phyloP scores from a whole-genome alignment of 208 protist species.

The Porcisia deanei region DNA sequence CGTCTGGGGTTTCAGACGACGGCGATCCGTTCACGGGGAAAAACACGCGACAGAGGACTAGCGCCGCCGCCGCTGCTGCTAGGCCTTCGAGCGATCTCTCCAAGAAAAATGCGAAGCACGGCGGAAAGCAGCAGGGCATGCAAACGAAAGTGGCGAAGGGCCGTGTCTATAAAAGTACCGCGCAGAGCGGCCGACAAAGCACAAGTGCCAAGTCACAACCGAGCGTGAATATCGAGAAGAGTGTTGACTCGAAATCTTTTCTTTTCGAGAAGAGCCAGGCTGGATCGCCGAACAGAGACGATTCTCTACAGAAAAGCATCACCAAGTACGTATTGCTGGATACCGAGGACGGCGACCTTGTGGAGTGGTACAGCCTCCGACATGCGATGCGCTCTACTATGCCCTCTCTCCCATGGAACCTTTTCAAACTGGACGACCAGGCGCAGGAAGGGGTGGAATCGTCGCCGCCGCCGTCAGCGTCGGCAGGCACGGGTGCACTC shows the following conservation, averaged over 20 bases:
- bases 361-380: conserved; percentile 81
- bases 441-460: conserved; percentile 2
- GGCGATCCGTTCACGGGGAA: background rate
- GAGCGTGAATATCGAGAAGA: background rate
- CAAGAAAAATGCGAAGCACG: background rate
- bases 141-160: background rate
- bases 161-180: background rate
- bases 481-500: background rate
- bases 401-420: conserved; percentile 30
- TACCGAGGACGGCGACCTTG: conserved; percentile 40
- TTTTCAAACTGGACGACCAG: conserved; percentile 38
- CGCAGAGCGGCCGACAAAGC: background rate
- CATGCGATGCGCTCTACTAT: conserved; percentile 38
- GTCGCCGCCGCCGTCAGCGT: background rate
- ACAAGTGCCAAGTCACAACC: background rate
- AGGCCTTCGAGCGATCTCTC: too few relatives aligned
- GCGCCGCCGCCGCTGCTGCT: too few relatives aligned
- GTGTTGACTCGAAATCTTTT: background rate
- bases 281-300: background rate
- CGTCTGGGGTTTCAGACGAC: background rate
- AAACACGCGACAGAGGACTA: background rate
- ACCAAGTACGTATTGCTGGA: conserved; percentile 28
- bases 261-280: background rate
- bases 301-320: conserved; percentile 1
- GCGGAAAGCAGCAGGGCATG: background rate